phyloP scores from a whole-genome alignment of 768 basidiomycete species.

The Rhodosporidiobolus odoratus region DNA sequence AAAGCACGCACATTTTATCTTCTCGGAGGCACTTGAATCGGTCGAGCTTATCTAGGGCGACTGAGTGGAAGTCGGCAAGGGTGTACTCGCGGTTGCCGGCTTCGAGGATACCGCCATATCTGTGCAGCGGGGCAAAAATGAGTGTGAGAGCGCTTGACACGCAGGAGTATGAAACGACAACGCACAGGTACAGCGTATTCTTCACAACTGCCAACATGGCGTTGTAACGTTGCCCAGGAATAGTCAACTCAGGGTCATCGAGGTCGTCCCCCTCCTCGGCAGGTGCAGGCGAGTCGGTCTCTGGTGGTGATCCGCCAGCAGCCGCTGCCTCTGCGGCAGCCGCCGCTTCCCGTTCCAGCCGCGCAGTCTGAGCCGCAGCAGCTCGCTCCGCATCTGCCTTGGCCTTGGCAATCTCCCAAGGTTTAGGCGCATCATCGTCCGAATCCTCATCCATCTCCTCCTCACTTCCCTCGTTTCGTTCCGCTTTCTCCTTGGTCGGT shows the following conservation, averaged over 20 bases:
- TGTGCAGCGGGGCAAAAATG: constrained; percentile 41
- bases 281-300: neutral
- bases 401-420: constrained; percentile 34
- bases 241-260: constrained; percentile 62
- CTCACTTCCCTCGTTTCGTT: constrained; percentile 28
- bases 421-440: constrained; percentile 36
- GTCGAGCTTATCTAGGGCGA: constrained; percentile 81
- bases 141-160: neutral
- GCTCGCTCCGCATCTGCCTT: constrained; percentile 43
- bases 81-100: constrained; percentile 77
- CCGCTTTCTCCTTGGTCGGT: neutral
- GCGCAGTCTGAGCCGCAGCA: constrained; percentile 32
- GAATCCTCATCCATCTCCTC: constrained; percentile 28
- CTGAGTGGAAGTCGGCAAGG: constrained; percentile 75
- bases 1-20: constrained; percentile 59
- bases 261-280: constrained; percentile 52
- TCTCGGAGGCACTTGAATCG: constrained; percentile 67
- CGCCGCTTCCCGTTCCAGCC: constrained; percentile 3
- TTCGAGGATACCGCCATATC: constrained; percentile 86
- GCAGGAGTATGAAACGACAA: constrained; percentile 17
- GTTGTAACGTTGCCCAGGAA: constrained; percentile 73
- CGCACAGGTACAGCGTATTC: constrained; percentile 80
- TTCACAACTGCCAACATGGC: constrained; percentile 78
- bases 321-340: neutral
- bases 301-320: neutral